phyloP scores from a whole-genome alignment of 495 filamentous ascomycete species.

The Xylaria grammica region DNA sequence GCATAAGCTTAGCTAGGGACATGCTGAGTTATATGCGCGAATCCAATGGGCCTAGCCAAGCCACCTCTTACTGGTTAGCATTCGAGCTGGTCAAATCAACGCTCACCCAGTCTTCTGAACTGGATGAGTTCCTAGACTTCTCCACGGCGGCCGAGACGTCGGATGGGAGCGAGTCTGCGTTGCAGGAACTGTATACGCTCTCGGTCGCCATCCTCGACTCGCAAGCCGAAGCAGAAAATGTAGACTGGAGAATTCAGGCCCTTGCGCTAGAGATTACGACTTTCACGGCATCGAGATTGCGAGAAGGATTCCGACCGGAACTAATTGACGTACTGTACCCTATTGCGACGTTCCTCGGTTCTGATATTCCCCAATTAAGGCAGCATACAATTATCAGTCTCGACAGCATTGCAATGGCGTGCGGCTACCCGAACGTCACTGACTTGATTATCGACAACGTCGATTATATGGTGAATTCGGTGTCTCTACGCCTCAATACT shows the following conservation, averaged over 20 bases:
- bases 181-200: slow-evolving; percentile 81
- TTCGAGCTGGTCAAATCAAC: slow-evolving; percentile 69
- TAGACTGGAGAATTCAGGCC: slow-evolving; percentile 73
- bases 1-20: slow-evolving; percentile 55
- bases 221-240: slow-evolving; percentile 52
- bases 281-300: slow-evolving; percentile 69
- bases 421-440: slow-evolving; percentile 74
- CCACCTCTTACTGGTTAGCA: slow-evolving; percentile 84
- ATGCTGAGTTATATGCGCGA: slow-evolving; percentile 65
- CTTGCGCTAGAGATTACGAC: slow-evolving; percentile 77
- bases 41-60: slow-evolving; percentile 56
- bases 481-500: slow-evolving; percentile 85
- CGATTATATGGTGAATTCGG: slow-evolving; percentile 94
- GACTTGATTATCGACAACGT: slow-evolving; percentile 89
- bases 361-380: slow-evolving; percentile 68
- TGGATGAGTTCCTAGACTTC: slow-evolving; percentile 71
- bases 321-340: slow-evolving; percentile 93
- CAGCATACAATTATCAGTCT: slow-evolving; percentile 84
- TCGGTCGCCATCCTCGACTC: slow-evolving; percentile 68
- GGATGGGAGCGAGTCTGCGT: slow-evolving; percentile 58
- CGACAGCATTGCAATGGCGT: slow-evolving; percentile 75
- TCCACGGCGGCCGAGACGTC: slow-evolving; percentile 41
- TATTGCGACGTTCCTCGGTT: slow-evolving; percentile 83
- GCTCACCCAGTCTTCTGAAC: slow-evolving; percentile 50
- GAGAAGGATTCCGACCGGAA: slow-evolving; percentile 76